A percentile compares a stretch with the other conserved stretches of the same genome.
Conservation (phyloP, 768 basidiomycete genomes). For the Cyathus striatus region DNA sequence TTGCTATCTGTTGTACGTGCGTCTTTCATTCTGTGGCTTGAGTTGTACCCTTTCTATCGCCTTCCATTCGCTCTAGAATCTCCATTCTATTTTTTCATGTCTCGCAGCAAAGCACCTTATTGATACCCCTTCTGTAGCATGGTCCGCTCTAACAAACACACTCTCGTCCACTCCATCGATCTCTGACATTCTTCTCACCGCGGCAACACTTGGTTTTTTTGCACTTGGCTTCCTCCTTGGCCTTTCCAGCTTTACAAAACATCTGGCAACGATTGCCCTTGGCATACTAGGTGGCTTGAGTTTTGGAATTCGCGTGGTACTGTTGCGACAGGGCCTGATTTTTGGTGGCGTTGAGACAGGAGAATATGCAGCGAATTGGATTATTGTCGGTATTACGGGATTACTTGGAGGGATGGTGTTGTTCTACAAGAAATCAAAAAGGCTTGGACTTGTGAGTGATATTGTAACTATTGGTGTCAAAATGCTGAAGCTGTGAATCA, state of each 20-base stretch:
- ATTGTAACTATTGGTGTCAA: neutral
- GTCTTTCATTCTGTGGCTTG: conserved; percentile 1
- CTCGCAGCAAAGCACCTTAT: too few species aligned
- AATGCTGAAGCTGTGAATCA: neutral
- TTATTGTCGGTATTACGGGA: conserved; percentile 42
- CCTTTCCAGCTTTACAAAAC: conserved; percentile 43
- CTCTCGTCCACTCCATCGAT: conserved; percentile 41
- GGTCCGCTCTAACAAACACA: conserved; percentile 60
- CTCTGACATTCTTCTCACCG: conserved; percentile 45
- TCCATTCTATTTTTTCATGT: too few species aligned
- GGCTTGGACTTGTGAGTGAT: conserved; percentile 44
- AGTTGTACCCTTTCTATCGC: neutral
- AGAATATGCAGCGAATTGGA: conserved; percentile 45
- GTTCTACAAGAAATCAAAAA: conserved; percentile 31
- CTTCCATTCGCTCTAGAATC: neutral
- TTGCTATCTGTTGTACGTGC: conserved; percentile 37
- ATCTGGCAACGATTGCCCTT: conserved; percentile 38
- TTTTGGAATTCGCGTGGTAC: conserved; percentile 47
- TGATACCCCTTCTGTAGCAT: too few species aligned
- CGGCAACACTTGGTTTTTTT: conserved; percentile 46
- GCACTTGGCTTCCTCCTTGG: conserved; percentile 47
- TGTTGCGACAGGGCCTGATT: conserved; percentile 47
- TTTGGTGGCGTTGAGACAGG: conserved; percentile 18
- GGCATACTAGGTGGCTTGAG: conserved; percentile 53
- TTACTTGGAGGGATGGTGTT: conserved; percentile 34